Percentiles rank a stretch among this genome's conserved stretches.
These are phyloP conservation scores for Urochloa ruziziensis DNA, from an alignment of 176 grass and related monocot species.

Conservation along the genomic window DNA sequence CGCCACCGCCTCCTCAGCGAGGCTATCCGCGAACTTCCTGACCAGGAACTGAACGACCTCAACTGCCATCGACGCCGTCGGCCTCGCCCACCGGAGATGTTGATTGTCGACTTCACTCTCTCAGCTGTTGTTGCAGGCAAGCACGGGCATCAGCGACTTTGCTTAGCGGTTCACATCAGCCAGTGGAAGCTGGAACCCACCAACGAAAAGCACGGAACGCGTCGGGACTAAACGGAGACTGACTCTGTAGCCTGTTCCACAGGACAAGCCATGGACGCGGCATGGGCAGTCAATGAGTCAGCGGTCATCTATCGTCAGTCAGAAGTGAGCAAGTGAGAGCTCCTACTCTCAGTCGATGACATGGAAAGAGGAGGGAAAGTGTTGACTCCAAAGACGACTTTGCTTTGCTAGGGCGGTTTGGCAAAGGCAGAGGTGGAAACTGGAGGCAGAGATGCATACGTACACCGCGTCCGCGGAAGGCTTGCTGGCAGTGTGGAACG, in stretches of 20 bases:
- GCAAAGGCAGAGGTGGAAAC: neutral
- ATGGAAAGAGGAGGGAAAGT: too few relatives aligned
- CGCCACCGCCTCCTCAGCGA: conserved; percentile 27
- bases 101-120: neutral
- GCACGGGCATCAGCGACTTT: neutral
- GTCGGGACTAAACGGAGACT: neutral
- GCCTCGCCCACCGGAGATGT: neutral
- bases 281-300: neutral
- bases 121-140: neutral
- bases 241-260: neutral
- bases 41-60: conserved; percentile 46
- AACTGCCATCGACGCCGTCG: conserved; percentile 17
- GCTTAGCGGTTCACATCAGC: neutral
- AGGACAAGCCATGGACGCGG: neutral
- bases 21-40: conserved; percentile 38
- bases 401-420: neutral
- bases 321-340: neutral
- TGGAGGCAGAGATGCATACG: neutral
- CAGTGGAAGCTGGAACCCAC: neutral
- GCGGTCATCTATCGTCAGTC: neutral
- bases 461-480: neutral
- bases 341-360: too few relatives aligned
- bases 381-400: neutral
- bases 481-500: conserved; percentile 19
- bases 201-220: neutral